Percentiles rank a stretch among this genome's conserved stretches.
Conservation (phyloP, 441 rosid genomes). For the Sinapis alba region DNA sequence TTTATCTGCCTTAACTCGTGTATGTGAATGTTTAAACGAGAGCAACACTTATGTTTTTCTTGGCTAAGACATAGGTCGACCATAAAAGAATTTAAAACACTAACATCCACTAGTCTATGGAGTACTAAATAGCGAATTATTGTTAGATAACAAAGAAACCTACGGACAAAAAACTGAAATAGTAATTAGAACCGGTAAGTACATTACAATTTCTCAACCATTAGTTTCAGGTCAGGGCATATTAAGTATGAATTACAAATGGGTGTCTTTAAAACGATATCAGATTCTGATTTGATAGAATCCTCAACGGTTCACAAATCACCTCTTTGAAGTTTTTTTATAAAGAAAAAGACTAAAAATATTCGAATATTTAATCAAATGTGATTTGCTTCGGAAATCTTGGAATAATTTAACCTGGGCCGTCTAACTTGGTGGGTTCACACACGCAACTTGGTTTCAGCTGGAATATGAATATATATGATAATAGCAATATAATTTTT, state of each 20-base stretch:
- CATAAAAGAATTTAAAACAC: neutral
- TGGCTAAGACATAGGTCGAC: neutral
- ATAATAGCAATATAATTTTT: neutral
- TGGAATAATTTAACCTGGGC: constrained; percentile 7
- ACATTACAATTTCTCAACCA: neutral
- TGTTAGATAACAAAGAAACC: neutral
- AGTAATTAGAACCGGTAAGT: neutral
- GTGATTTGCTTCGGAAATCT: constrained; percentile 21
- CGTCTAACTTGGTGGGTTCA: constrained; percentile 34
- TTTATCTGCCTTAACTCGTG: too few relatives aligned
- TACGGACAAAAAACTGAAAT: neutral
- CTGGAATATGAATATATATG: constrained; percentile 27
- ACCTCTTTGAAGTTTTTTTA: neutral
- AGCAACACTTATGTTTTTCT: too few relatives aligned
- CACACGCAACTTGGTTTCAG: constrained; percentile 31
- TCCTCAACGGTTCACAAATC: constrained; percentile 38
- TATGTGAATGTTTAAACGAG: too few relatives aligned
- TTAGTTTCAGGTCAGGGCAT: constrained; percentile 13
- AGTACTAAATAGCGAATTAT: neutral
- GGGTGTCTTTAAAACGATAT: constrained; percentile 35
- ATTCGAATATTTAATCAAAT: constrained; percentile 29
- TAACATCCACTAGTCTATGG: neutral
- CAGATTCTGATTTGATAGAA: constrained; percentile 38
- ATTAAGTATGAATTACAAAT: constrained; percentile 14
- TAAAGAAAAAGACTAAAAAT: neutral